Percentiles rank a stretch among this genome's conserved stretches.
phyloP scores from a whole-genome alignment of 2,329 filamentous ascomycete genomes.

The Diaporthe aspalathi region DNA sequence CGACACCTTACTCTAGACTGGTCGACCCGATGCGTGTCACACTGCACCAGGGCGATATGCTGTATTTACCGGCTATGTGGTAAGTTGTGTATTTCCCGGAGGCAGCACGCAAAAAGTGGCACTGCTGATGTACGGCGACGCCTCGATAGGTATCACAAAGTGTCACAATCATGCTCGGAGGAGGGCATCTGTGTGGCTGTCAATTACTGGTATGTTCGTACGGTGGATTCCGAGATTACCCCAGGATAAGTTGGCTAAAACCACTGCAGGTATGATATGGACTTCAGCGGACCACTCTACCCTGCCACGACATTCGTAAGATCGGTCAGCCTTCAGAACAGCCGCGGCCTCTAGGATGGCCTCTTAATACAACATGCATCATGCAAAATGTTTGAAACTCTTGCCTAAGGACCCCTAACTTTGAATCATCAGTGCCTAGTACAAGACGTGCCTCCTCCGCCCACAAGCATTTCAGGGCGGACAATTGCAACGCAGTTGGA shows the following conservation, averaged over 20 bases:
- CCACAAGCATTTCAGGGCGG: not conserved
- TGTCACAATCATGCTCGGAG: slow-evolving; percentile 74
- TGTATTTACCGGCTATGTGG: slow-evolving; percentile 87
- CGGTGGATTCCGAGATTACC: slow-evolving; percentile 3
- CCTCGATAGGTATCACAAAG: slow-evolving; percentile 76
- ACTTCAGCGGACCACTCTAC: slow-evolving; percentile 66
- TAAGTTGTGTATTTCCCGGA: slow-evolving; percentile 49
- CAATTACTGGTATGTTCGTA: slow-evolving; percentile 77
- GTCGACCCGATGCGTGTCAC: slow-evolving; percentile 74
- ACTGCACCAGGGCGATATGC: slow-evolving; percentile 79
- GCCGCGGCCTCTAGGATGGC: not conserved
- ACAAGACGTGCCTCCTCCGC: not conserved
- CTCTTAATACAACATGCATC: not conserved
- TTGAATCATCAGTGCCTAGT: too few species aligned
- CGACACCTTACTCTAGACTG: slow-evolving; percentile 69
- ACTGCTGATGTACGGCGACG: not conserved
- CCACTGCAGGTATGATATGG: slow-evolving; percentile 66
- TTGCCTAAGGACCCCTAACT: not conserved
- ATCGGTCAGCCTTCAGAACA: slow-evolving; percentile 33
- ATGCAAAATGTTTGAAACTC: too few species aligned
- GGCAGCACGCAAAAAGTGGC: not conserved
- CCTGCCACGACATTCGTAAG: slow-evolving; percentile 55
- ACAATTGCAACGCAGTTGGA: not conserved
- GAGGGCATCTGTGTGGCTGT: slow-evolving; percentile 82
- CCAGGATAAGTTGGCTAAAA: not conserved